Percentiles rank a stretch among this genome's conserved stretches.
Evolutionary conservation across 2,329 filamentous ascomycete species (phyloP).

Genomic region (Alternaria incomplexa): DNA sequence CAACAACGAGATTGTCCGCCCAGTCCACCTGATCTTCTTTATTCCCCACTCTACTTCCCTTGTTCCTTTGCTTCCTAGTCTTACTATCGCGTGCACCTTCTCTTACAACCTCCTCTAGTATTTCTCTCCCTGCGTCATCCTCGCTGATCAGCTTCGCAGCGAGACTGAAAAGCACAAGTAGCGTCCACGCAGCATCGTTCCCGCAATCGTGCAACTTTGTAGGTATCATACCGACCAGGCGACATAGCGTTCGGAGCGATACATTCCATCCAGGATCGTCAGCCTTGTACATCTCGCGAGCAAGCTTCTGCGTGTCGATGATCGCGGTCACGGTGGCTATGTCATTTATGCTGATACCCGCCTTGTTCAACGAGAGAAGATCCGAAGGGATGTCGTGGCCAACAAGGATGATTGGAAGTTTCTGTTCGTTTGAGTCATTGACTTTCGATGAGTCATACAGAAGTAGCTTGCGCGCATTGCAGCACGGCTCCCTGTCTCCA

Average conservation of each 20-base stretch:
- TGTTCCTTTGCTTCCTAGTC: not conserved
- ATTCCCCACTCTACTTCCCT: not conserved
- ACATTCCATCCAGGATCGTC: conserved; percentile 7
- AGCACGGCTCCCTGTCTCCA: not conserved
- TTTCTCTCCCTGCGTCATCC: not conserved
- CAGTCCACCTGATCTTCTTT: not conserved
- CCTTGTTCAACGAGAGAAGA: not conserved
- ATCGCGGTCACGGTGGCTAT: not conserved
- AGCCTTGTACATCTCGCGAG: conserved; percentile 9
- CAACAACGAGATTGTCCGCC: not conserved
- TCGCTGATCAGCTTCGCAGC: not conserved
- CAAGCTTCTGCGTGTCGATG: conserved; percentile 13
- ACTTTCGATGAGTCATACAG: not conserved
- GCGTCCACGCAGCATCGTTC: not conserved
- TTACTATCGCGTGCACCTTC: not conserved
- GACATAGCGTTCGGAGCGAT: conserved; percentile 12
- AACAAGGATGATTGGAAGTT: not conserved
- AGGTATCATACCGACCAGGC: not conserved
- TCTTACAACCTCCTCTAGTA: not conserved
- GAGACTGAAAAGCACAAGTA: conserved; percentile 12
- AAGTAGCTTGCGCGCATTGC: not conserved
- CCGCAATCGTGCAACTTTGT: not conserved
- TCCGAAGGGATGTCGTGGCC: not conserved
- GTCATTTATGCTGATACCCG: not conserved
- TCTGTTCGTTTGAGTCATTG: not conserved